These are phyloP conservation scores for Paramecium biaurelia DNA, from an alignment of 73 alveolate species.

Conservation along the genomic window DNA sequence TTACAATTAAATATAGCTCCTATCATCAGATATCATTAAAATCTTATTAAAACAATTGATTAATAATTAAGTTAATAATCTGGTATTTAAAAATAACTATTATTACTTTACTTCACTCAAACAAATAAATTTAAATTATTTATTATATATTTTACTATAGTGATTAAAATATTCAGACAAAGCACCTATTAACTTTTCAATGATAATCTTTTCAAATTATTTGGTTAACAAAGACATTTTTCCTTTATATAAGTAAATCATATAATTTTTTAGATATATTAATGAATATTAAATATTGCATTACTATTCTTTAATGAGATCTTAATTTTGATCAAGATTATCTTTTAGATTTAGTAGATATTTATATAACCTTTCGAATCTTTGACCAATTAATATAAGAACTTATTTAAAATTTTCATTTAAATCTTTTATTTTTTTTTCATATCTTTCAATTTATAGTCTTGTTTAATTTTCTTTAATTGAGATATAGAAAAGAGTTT, in stretches of 20 bases:
- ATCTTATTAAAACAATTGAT: background rate
- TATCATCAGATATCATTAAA: background rate
- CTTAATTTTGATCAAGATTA: background rate
- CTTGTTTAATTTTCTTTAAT: background rate
- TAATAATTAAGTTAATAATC: background rate
- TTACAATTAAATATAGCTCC: background rate
- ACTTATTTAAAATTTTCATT: background rate
- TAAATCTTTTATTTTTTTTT: background rate
- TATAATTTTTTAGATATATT: background rate
- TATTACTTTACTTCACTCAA: background rate
- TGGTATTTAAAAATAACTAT: background rate
- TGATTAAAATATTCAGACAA: background rate
- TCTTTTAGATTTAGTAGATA: background rate
- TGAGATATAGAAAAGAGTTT: background rate
- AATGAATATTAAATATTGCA: background rate
- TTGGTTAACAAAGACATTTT: background rate
- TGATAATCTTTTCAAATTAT: background rate
- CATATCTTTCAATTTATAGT: background rate
- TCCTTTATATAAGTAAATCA: background rate
- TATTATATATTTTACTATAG: background rate
- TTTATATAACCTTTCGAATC: background rate
- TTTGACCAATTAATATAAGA: background rate
- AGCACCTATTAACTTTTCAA: background rate
- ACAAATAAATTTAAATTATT: background rate
- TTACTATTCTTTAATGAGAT: background rate